phyloP scores from a whole-genome alignment of 2,329 filamentous ascomycete genomes.

The Penicillium aurantiogriseum region DNA sequence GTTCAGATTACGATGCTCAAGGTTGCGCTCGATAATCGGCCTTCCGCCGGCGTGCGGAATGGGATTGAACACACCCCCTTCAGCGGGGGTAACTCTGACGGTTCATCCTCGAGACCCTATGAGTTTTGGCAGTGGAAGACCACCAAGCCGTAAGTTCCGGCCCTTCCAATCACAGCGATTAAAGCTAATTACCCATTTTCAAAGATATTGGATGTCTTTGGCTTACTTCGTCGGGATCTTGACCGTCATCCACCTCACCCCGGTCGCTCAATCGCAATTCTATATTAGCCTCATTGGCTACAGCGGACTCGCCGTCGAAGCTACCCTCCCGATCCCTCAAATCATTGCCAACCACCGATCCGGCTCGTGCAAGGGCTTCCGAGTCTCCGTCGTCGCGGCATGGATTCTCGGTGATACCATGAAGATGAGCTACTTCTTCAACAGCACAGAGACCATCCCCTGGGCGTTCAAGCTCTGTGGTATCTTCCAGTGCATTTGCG shows the following conservation, averaged over 20 bases:
- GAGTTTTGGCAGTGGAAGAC: constrained; percentile 64
- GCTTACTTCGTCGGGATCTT: constrained; percentile 52
- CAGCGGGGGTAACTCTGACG: constrained; percentile 26
- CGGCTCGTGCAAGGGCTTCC: constrained; percentile 51
- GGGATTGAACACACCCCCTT: constrained; percentile 45
- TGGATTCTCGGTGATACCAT: constrained; percentile 52
- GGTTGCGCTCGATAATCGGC: constrained; percentile 59
- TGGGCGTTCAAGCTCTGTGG: constrained; percentile 51
- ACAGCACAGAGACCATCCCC: constrained; percentile 43
- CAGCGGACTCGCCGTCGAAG: constrained; percentile 49
- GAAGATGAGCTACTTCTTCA: constrained; percentile 53
- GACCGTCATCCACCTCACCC: constrained; percentile 53
- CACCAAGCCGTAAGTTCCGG: constrained; percentile 49
- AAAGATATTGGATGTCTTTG: constrained; percentile 58
- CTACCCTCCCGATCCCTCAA: constrained; percentile 49
- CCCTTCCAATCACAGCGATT: constrained; percentile 3
- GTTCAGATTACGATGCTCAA: constrained; percentile 60
- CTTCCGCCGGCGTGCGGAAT: constrained; percentile 39
- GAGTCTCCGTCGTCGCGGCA: constrained; percentile 47
- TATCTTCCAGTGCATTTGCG: constrained; percentile 50
- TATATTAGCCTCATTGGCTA: constrained; percentile 49
- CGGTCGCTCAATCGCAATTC: constrained; percentile 42
- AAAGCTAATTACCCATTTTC: background rate
- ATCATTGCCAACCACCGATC: constrained; percentile 49
- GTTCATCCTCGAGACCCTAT: constrained; percentile 51